phyloP scores from a whole-genome alignment of 2,329 filamentous ascomycete species.

The Pyrenophora tritici-repentis region DNA sequence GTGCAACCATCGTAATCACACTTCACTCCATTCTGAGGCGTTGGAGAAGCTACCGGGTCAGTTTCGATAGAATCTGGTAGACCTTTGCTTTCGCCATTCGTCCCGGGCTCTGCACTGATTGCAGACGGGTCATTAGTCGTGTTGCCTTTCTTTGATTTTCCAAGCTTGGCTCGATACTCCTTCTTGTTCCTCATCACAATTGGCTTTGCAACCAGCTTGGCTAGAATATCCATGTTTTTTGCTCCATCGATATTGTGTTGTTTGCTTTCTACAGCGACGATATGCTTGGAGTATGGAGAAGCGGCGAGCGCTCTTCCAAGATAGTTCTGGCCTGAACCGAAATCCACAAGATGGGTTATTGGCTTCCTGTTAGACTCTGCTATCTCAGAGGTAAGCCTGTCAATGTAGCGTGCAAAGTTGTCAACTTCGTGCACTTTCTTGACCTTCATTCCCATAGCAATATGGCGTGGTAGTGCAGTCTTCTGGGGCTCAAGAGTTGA shows the following conservation, averaged over 20 bases:
- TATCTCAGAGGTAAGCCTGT: slow-evolving; percentile 65
- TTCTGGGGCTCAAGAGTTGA: slow-evolving; percentile 46
- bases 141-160: slow-evolving; percentile 50
- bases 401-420: slow-evolving; percentile 85
- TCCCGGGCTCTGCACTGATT: background rate
- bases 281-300: slow-evolving; percentile 80
- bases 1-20: slow-evolving; percentile 18
- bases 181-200: slow-evolving; percentile 84
- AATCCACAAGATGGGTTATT: slow-evolving; percentile 90
- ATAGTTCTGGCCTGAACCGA: slow-evolving; percentile 96
- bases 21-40: background rate
- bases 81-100: background rate
- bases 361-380: slow-evolving; percentile 34
- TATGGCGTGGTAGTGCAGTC: slow-evolving; percentile 67
- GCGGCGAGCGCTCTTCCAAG: slow-evolving; percentile 85
- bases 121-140: slow-evolving; percentile 25
- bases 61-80: background rate
- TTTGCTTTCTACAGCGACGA: slow-evolving; percentile 88
- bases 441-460: slow-evolving; percentile 89
- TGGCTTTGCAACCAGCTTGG: slow-evolving; percentile 74
- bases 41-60: slow-evolving; percentile 6
- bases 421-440: slow-evolving; percentile 96
- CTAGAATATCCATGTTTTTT: slow-evolving; percentile 80
- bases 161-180: slow-evolving; percentile 61
- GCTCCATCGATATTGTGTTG: slow-evolving; percentile 86